Base-by-base conservation (phyloP, 805 yeast species). In the Pichia paraexigua region DNA sequence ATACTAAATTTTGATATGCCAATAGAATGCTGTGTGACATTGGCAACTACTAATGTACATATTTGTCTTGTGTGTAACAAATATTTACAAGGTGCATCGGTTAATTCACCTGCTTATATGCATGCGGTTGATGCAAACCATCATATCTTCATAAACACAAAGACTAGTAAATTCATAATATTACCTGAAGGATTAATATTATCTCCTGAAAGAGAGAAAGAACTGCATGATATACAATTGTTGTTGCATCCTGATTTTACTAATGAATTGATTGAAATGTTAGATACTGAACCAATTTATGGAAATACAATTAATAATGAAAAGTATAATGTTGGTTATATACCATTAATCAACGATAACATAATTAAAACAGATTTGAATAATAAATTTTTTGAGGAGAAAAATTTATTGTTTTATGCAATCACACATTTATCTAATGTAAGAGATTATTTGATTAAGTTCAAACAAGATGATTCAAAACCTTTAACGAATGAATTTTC, bases 31-130 rank as follows among this genome's bases (percentile, higher is more conserved):
- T 73, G 79, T 43, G 77, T 83, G 0, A 76, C 89, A 0, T 68
- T 86, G 22, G 73, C 87, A 1, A 75, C 71, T 40, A 68, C 75
- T 21, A 83, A 85, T 58, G 76, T 87, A 0, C 85, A 86, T 59
- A 80, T 87, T 32, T 87, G 95, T 61, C 66, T 87, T 21, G 75
- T 74, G 0, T 87, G 95, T 66, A 92, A 91, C 35, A 82, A 77
- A 59, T 87, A 80, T 65, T 75, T 79, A 49, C 83, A 81, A 57
- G 95, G 95, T 0, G 71, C 89, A 24, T 76, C 80, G 1, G 69
- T 66, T 51, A 63, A 76, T n/a, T 78, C 91, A 0, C 82, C 82
- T 22, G 90, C 91, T 0, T 84, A 80, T 59, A 61, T 70, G 17
- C 95, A 87, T 63, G 75, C 89, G 1, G 71, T 87, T 20, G 74